A percentile compares a stretch with the other conserved stretches of the same genome.
phyloP scores from a whole-genome alignment of 345 rosid genomes.

The Bretschneidera sinensis region DNA sequence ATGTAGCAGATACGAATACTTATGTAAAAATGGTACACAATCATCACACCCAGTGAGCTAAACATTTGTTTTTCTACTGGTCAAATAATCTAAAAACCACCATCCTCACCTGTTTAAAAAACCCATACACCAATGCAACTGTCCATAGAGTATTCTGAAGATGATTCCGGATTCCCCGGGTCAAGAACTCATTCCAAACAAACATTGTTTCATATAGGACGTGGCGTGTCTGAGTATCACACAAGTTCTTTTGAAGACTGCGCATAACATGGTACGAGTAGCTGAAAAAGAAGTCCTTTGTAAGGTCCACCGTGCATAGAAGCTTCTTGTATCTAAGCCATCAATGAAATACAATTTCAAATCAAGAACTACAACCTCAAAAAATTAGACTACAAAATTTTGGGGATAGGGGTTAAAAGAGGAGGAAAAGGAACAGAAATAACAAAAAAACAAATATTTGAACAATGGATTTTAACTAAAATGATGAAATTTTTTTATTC shows the following conservation, averaged over 20 bases:
- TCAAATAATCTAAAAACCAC: conserved; percentile 16
- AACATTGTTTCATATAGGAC: conserved; percentile 89
- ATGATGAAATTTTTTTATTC: too few relatives aligned
- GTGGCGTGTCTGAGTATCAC: conserved; percentile 56
- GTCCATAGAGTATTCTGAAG: conserved; percentile 94
- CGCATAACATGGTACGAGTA: conserved; percentile 93
- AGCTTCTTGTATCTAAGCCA: conserved; percentile 93
- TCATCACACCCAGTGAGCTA: too few relatives aligned
- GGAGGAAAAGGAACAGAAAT: background rate
- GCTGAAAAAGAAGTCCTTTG: conserved; percentile 98
- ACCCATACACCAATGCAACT: conserved; percentile 94
- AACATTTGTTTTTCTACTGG: conserved; percentile 7
- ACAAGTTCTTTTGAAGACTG: conserved; percentile 85
- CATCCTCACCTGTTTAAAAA: conserved; percentile 82
- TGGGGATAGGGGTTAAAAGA: background rate
- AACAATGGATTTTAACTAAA: too few relatives aligned
- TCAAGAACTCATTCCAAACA: conserved; percentile 97
- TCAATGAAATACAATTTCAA: conserved; percentile 13
- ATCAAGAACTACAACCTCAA: background rate
- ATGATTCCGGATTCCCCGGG: conserved; percentile 81
- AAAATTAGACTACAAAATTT: background rate
- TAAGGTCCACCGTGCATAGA: conserved; percentile 81
- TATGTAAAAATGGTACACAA: background rate
- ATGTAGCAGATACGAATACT: background rate
- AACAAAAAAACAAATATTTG: background rate